A percentile compares a stretch with the other conserved stretches of the same genome.
These are phyloP conservation scores for Salmacisia buchloeana DNA, from an alignment of 1,284 basidiomycete species.

Conservation along the genomic window DNA sequence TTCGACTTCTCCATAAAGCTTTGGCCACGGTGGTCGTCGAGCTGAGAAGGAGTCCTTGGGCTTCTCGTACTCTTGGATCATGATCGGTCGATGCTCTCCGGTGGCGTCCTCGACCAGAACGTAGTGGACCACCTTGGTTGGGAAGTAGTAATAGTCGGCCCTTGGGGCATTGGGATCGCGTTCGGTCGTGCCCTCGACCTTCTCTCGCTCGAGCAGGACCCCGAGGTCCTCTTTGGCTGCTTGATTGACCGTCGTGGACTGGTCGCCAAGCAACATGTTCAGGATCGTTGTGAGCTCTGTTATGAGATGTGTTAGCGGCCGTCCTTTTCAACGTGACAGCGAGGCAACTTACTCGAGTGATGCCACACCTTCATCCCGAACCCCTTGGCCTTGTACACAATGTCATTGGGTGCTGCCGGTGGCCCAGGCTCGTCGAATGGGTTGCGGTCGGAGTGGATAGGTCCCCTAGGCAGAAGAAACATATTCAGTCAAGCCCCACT, in stretches of 20 bases:
- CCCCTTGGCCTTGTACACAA: slow-evolving; percentile 69
- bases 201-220: slow-evolving; percentile 76
- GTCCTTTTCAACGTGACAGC: neutral
- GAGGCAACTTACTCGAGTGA: slow-evolving; percentile 50
- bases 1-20: slow-evolving; percentile 53
- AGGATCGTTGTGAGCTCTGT: slow-evolving; percentile 26
- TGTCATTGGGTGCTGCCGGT: slow-evolving; percentile 54
- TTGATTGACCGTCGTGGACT: slow-evolving; percentile 14
- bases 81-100: slow-evolving; percentile 62
- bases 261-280: slow-evolving; percentile 21
- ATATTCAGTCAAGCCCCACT: neutral
- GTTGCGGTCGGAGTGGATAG: slow-evolving; percentile 46
- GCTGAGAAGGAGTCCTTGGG: slow-evolving; percentile 18
- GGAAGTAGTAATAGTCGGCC: slow-evolving; percentile 82
- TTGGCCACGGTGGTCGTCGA: slow-evolving; percentile 55
- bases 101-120: slow-evolving; percentile 85
- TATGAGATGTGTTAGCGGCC: neutral
- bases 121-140: slow-evolving; percentile 66
- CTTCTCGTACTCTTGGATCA: slow-evolving; percentile 56
- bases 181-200: slow-evolving; percentile 78
- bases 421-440: slow-evolving; percentile 39
- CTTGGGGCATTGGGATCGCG: slow-evolving; percentile 82
- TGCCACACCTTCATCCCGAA: slow-evolving; percentile 88
- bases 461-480: slow-evolving; percentile 9
- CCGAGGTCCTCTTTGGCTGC: slow-evolving; percentile 48